Conservation (phyloP, 345 rosid genomes). For the Eucalyptus marginata region DNA sequence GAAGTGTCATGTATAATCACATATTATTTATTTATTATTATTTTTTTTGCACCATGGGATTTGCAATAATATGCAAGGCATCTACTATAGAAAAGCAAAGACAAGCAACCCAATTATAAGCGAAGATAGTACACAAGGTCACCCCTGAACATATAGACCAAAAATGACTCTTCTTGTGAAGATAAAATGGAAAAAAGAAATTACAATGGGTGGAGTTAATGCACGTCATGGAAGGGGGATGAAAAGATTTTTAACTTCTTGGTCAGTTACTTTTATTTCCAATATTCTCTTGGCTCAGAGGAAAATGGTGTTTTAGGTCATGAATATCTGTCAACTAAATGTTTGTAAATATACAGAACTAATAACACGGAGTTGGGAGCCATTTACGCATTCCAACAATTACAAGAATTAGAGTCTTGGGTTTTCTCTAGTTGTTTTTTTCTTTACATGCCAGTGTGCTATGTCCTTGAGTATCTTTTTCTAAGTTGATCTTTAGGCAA, state of each 20-base stretch:
- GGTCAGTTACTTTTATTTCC: neutral
- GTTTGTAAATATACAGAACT: neutral
- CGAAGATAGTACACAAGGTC: neutral
- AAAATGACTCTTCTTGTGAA: neutral
- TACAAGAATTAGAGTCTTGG: neutral
- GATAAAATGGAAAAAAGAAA: neutral
- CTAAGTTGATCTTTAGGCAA: neutral
- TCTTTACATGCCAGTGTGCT: neutral
- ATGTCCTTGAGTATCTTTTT: neutral
- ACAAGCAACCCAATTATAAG: neutral
- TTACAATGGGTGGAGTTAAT: neutral
- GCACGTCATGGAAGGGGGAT: neutral
- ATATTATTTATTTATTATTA: neutral
- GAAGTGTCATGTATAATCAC: neutral
- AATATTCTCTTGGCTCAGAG: neutral
- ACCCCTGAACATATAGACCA: neutral
- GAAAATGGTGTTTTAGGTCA: neutral
- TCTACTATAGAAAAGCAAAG: neutral
- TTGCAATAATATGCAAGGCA: neutral
- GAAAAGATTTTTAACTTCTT: neutral
- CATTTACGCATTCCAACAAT: neutral
- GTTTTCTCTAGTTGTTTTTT: neutral
- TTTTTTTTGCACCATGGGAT: neutral
- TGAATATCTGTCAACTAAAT: neutral
- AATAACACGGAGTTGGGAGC: neutral